Evolutionary conservation across 2,329 filamentous ascomycete genomes (phyloP), one percentile per base, ranked within the genome.

Genomic region (Pestalotiopsis sp.): DNA sequence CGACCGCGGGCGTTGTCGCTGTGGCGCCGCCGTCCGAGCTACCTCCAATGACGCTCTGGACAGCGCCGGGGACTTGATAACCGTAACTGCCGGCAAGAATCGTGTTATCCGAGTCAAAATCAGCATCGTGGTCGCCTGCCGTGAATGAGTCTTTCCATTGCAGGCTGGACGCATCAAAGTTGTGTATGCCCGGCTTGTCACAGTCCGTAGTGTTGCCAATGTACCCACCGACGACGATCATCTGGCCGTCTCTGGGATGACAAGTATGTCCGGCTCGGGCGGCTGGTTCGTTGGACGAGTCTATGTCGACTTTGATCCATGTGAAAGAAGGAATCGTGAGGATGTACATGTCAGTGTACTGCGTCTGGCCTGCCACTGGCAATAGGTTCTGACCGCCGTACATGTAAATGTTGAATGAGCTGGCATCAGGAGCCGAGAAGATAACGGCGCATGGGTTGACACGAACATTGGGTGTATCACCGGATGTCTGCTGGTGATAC

Each of bases 321-420:
- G 89, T 91, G 76, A 94, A 94, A 0, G 89, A 87, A 0, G 92
- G 92, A 38, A 94, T 84, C 3, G 90, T 91, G 36, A 94, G 82
- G 70, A 93, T 93, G 88, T 91, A 93, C 83, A 92, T 89, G 74
- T 94, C 91, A 31, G 89, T 86, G 78, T 93, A 93, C 73, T 88
- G 86, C 0, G 78, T 83, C 76, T 88, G 86, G 40, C 81, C 77
- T 67, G 80, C 89, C 69, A 84, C 86, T 0, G 92, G 91, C 31
- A 88, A 84, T 1, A 94, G 83, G 72, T 92, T 92, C 76, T 94
- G 92, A 0, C 92, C 92, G 13, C 91, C 92, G 75, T 92, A 94
- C 81, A 94, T 87, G 80, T 94, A 93, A 59, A 95, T 86, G 75
- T 94, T 92, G 76, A 93, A 93, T 36, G 89, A 92, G 20, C 90